Evolutionary conservation across 2,329 filamentous ascomycete species (phyloP).

Genomic region (Macroventuria anomochaeta): DNA sequence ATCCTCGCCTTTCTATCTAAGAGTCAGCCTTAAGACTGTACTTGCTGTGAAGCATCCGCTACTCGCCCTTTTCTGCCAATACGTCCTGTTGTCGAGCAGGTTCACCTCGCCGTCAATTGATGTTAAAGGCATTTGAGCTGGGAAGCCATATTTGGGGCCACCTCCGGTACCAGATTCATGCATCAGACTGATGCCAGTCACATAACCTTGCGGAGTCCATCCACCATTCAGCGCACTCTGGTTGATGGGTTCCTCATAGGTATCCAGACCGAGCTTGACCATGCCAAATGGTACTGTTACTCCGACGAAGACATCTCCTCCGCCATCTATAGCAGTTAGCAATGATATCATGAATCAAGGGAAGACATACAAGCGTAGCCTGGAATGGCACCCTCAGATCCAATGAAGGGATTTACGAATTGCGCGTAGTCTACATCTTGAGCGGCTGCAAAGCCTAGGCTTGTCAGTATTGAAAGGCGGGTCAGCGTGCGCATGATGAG

Average conservation of each 20-base stretch:
- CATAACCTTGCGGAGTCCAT: slow-evolving; percentile 50
- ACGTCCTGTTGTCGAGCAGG: slow-evolving; percentile 52
- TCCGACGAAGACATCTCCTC: slow-evolving; percentile 51
- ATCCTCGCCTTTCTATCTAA: slow-evolving; percentile 34
- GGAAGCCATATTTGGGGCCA: slow-evolving; percentile 50
- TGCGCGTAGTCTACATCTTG: slow-evolving; percentile 41
- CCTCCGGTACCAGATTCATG: slow-evolving; percentile 49
- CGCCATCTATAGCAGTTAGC: slow-evolving; percentile 40
- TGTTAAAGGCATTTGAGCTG: slow-evolving; percentile 52
- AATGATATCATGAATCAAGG: neutral
- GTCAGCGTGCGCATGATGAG: neutral
- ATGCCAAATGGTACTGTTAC: slow-evolving; percentile 49
- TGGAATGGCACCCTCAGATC: slow-evolving; percentile 54
- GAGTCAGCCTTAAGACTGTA: neutral
- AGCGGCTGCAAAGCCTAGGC: slow-evolving; percentile 2
- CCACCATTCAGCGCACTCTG: slow-evolving; percentile 50
- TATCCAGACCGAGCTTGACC: slow-evolving; percentile 52
- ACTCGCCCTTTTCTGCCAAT: slow-evolving; percentile 47
- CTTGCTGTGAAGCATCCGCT: too few relatives aligned
- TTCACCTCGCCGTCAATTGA: slow-evolving; percentile 51
- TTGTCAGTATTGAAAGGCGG: neutral
- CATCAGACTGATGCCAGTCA: slow-evolving; percentile 50
- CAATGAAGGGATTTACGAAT: slow-evolving; percentile 56
- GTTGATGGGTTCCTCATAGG: slow-evolving; percentile 45
- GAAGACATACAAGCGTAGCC: slow-evolving; percentile 44